These are phyloP conservation scores for Exophiala sp. DNA, from an alignment of 2,329 filamentous ascomycete species.

Conservation along the genomic window DNA sequence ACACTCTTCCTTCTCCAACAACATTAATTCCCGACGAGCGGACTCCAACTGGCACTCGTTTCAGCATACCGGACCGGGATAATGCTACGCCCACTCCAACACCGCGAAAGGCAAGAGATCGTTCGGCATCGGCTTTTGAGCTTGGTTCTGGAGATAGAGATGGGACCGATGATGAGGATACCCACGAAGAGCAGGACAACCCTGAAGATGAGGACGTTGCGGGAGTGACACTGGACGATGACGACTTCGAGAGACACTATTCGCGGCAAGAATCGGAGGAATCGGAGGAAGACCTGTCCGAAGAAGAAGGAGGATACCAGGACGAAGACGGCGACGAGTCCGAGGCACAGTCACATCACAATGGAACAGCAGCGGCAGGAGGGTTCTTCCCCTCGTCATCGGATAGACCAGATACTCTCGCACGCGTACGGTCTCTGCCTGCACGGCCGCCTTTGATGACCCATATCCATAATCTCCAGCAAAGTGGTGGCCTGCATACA, in stretches of 20 bases:
- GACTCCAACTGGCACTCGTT: slow-evolving; percentile 21
- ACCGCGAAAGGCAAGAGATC: slow-evolving; percentile 2
- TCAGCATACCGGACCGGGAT: slow-evolving; percentile 17
- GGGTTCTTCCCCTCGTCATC: slow-evolving; percentile 8
- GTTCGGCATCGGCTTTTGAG: slow-evolving; percentile 16
- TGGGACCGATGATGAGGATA: slow-evolving; percentile 5
- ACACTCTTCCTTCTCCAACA: slow-evolving; percentile 26
- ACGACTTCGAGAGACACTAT: slow-evolving; percentile 46
- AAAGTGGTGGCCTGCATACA: slow-evolving; percentile 10
- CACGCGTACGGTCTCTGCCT: slow-evolving; percentile 19
- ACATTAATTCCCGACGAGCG: slow-evolving; percentile 20
- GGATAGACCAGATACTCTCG: slow-evolving; percentile 10
- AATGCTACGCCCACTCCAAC: slow-evolving; percentile 13
- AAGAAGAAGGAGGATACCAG: slow-evolving; percentile 20
- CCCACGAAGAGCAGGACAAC: slow-evolving; percentile 1
- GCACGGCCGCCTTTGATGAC: slow-evolving; percentile 9
- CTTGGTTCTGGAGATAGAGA: slow-evolving; percentile 14
- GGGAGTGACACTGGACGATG: slow-evolving; percentile 35
- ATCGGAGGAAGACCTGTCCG: slow-evolving; percentile 19
- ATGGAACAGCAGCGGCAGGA: slow-evolving; percentile 2
- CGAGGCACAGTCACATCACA: slow-evolving; percentile 12
- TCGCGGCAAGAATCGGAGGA: slow-evolving; percentile 40
- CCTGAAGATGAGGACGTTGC: slow-evolving; percentile 13
- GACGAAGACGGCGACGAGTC: slow-evolving; percentile 15
- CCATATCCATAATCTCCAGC: neutral